phyloP scores from a whole-genome alignment of 352 stramenopile species.

The Globisporangium takayamanum region DNA sequence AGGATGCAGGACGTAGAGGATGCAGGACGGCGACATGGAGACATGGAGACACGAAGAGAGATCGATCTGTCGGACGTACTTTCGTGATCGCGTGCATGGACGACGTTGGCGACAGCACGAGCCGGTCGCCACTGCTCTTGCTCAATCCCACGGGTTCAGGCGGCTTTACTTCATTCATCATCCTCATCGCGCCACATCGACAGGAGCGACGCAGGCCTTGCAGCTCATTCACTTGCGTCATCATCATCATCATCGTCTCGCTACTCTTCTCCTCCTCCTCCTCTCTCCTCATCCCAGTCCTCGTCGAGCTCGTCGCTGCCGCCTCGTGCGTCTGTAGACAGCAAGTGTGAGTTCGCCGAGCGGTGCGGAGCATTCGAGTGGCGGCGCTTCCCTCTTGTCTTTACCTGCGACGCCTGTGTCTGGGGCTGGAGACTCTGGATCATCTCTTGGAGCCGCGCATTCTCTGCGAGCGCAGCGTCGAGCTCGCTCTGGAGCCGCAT shows the following conservation, averaged over 20 bases:
- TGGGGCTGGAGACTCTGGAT: conserved; percentile 31
- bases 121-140: conserved; percentile 14
- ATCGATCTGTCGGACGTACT: conserved; percentile 13
- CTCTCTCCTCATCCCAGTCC: no score
- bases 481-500: conserved; percentile 42
- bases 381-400: conserved; percentile 21
- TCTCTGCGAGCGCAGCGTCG: conserved; percentile 44
- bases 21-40: background rate
- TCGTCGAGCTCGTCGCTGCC: no score
- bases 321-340: background rate
- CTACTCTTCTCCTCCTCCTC: no score
- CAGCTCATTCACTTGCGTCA: no score
- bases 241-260: no score
- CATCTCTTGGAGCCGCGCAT: conserved; percentile 52
- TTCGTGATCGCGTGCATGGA: conserved; percentile 15
- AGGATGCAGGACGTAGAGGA: background rate
- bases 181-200: no score
- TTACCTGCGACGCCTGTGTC: conserved; percentile 29
- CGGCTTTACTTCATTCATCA: no score
- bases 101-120: conserved; percentile 5
- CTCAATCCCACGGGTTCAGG: conserved; percentile 1
- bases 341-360: conserved; percentile 17
- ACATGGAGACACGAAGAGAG: background rate
- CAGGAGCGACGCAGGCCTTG: no score
- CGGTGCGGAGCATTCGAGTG: conserved; percentile 26